These are phyloP conservation scores for Sphaerulina musiva DNA, from an alignment of 2,329 filamentous ascomycete species.

Conservation along the genomic window DNA sequence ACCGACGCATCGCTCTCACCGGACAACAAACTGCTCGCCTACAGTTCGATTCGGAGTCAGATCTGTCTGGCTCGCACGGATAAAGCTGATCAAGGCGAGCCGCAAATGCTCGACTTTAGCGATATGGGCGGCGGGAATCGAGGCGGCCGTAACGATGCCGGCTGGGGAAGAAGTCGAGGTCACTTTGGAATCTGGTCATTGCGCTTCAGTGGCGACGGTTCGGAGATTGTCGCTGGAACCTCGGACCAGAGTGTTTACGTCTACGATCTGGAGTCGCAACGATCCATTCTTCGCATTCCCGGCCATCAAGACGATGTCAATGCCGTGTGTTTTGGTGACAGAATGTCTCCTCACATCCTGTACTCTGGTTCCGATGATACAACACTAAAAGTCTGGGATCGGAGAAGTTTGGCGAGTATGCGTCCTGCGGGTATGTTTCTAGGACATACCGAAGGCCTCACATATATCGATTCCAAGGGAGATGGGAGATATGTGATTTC, in stretches of 20 bases:
- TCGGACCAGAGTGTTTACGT: conserved; percentile 73
- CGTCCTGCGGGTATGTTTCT: conserved; percentile 59
- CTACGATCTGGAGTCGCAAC: conserved; percentile 80
- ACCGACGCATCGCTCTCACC: conserved; percentile 88
- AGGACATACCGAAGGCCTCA: conserved; percentile 59
- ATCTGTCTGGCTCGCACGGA: conserved; percentile 86
- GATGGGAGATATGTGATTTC: conserved; percentile 84
- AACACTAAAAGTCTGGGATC: conserved; percentile 93
- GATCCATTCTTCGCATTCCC: conserved; percentile 64
- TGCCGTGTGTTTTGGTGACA: conserved; percentile 91
- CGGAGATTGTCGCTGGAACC: conserved; percentile 85
- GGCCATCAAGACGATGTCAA: conserved; percentile 90
- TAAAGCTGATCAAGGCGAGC: conserved; percentile 71
- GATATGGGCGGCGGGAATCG: conserved; percentile 37
- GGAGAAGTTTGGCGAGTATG: conserved; percentile 59
- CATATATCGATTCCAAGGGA: conserved; percentile 72
- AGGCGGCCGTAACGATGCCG: conserved; percentile 22
- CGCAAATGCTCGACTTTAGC: conserved; percentile 69
- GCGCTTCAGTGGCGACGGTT: conserved; percentile 84
- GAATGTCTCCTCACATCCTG: conserved; percentile 79
- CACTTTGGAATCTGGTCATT: conserved; percentile 65
- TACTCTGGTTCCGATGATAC: conserved; percentile 95
- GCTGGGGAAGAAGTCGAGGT: conserved; percentile 27
- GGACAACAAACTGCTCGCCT: conserved; percentile 86
- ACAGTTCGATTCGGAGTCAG: conserved; percentile 76